phyloP scores from a whole-genome alignment of 495 filamentous ascomycete species.

The Tuber umbilicatum region DNA sequence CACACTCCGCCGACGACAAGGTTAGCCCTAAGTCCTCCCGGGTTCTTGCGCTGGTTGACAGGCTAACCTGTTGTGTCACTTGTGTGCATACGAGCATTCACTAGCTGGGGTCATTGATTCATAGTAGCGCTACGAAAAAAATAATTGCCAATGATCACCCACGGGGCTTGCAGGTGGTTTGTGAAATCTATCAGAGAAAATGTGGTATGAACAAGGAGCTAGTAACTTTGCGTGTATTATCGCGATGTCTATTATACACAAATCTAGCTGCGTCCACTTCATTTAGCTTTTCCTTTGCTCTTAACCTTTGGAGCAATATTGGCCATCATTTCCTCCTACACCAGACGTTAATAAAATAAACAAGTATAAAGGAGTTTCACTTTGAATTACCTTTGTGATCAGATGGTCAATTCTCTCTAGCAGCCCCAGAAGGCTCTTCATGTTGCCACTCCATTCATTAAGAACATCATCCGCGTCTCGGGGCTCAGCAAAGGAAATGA shows the following conservation, averaged over 20 bases:
- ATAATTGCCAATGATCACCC: background rate
- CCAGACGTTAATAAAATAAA: constrained; percentile 10
- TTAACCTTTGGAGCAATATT: constrained; percentile 67
- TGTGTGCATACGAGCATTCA: background rate
- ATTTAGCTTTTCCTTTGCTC: constrained; percentile 39
- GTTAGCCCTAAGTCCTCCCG: background rate
- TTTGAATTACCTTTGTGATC: constrained; percentile 65
- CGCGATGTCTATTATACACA: constrained; percentile 37
- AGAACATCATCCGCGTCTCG: constrained; percentile 93
- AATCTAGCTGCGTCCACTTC: constrained; percentile 7
- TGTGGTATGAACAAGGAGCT: background rate
- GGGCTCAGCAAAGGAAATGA: constrained; percentile 89
- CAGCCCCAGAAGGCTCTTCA: constrained; percentile 91
- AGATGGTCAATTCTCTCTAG: constrained; percentile 94
- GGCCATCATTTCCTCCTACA: constrained; percentile 96
- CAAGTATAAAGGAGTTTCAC: background rate
- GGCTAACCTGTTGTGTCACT: background rate
- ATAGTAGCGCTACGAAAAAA: background rate
- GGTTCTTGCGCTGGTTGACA: background rate
- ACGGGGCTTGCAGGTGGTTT: background rate
- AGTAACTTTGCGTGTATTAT: background rate
- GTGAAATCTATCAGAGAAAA: background rate
- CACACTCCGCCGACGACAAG: background rate
- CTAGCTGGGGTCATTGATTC: background rate
- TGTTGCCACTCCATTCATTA: constrained; percentile 97